Evolutionary conservation across 2,329 filamentous ascomycete species (phyloP), one percentile per base, ranked within the genome.

Genomic region (Paecilomyces formosus): DNA sequence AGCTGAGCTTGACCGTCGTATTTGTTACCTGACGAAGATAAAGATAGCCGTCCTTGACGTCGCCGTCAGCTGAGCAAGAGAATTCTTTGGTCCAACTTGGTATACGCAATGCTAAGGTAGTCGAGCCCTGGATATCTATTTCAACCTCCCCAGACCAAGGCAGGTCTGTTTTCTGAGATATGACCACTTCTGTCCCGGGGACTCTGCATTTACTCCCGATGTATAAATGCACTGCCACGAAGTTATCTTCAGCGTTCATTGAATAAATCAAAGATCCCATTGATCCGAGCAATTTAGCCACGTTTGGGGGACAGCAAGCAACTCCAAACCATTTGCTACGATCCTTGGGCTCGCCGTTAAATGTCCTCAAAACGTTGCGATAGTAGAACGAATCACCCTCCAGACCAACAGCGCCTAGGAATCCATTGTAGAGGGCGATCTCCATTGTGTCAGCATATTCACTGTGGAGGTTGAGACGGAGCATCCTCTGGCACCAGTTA

Each of bases 241-340:
- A 75, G 0, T 66, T 71, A 3, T 66, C 60, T 2, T 59, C 61
- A 1, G 61, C 53, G 0, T 62, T 60, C 0, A 73, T 75, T 24
- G 77, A 77, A 81, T 82, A 85, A 0, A 84, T 18, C n/a, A 50
- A 52, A 3, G 35, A 82, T 1, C 82, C 83, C 26, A 86, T 69
- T 22, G 76, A 81, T 0, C 82, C 83, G 55, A 85, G 77, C 1
- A 84, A 69, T 26, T 83, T 74, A 21, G 80, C 77, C 1, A 86
- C 72, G 62, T 86, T 86, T 0, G 84, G 84, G 2, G 84, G 84
- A 64, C 84, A 86, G 61, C 83, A 86, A 6, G 82, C 81, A 51
- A 78, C 80, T 55, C 79, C 79, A 57, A 85, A 86, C 84, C 84
- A 86, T 28, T 81, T 77, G 31, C 79, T 74, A 15, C 84, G 74